Evolutionary conservation across 2,329 filamentous ascomycete species (phyloP).

Genomic region (Ophiostoma sp.): DNA sequence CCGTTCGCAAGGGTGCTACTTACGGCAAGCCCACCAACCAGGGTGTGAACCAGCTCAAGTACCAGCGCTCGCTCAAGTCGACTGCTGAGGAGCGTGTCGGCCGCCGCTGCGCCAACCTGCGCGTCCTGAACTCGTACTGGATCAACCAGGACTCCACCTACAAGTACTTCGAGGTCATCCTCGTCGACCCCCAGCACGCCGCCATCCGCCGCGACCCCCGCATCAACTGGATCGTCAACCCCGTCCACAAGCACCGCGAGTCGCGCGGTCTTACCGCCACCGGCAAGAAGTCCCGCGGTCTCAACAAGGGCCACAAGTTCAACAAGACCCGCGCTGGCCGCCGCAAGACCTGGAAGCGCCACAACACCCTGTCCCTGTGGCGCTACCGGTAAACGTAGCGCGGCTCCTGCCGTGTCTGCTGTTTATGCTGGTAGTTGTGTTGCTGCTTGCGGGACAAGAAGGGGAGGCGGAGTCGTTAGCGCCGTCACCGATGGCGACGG

Average conservation of each 20-base stretch:
- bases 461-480: slow-evolving; percentile 12
- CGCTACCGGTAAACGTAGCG: slow-evolving; percentile 75
- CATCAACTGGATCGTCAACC: slow-evolving; percentile 99
- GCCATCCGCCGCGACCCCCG: slow-evolving; percentile 97
- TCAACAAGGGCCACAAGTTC: slow-evolving; percentile 99
- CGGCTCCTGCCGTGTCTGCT: not conserved
- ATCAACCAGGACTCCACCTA: slow-evolving; percentile 99
- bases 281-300: slow-evolving; percentile 98
- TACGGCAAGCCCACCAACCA: slow-evolving; percentile 99
- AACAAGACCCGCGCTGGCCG: slow-evolving; percentile 97
- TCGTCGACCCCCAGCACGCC: slow-evolving; percentile 99
- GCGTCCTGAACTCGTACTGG: slow-evolving; percentile 99
- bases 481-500: slow-evolving; percentile 23
- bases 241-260: slow-evolving; percentile 99
- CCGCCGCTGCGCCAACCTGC: slow-evolving; percentile 97
- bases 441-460: slow-evolving; percentile 4
- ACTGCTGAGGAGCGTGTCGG: slow-evolving; percentile 99
- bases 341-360: slow-evolving; percentile 99
- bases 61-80: slow-evolving; percentile 97
- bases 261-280: slow-evolving; percentile 94
- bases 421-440: not conserved
- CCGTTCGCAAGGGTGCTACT: slow-evolving; percentile 95
- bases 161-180: slow-evolving; percentile 99
- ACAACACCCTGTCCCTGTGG: slow-evolving; percentile 99
- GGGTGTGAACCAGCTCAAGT: slow-evolving; percentile 99